phyloP scores from a whole-genome alignment of 2,329 filamentous ascomycete genomes.

The Dactylellina sp. region DNA sequence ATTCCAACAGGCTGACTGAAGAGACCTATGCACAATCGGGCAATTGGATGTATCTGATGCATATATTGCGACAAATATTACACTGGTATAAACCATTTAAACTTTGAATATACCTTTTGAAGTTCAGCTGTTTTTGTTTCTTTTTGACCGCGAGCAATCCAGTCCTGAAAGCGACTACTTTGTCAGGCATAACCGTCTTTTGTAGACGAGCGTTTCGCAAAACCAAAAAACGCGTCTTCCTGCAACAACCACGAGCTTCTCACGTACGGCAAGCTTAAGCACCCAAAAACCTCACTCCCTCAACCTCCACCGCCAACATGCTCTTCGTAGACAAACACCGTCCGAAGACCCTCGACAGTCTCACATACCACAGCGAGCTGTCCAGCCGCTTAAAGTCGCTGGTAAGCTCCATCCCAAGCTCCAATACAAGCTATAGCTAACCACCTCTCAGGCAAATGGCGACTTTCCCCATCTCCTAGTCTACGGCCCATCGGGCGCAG shows the following conservation, averaged over 20 bases:
- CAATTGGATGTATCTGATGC: no score
- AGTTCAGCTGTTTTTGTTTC: not conserved
- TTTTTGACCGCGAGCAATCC: not conserved
- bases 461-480: constrained; percentile 98
- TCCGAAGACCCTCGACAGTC: constrained; percentile 76
- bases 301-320: constrained; percentile 47
- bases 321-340: constrained; percentile 79
- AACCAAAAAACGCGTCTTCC: constrained; percentile 51
- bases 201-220: constrained; percentile 8
- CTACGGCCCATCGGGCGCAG: constrained; percentile 94
- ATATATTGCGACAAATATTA: no score
- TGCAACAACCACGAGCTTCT: not conserved
- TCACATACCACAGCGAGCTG: constrained; percentile 83
- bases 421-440: constrained; percentile 42
- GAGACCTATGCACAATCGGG: no score
- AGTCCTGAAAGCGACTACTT: not conserved
- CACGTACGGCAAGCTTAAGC: no score
- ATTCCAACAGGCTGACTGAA: not conserved
- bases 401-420: constrained; percentile 66
- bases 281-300: constrained; percentile 10
- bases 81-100: no score
- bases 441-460: constrained; percentile 81
- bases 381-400: constrained; percentile 87
- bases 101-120: not conserved
- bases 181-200: not conserved